Percentiles rank a stretch among this genome's conserved stretches.
These are phyloP conservation scores for Psophocarpus tetragonolobus DNA, from an alignment of 306 rosid species.

Conservation along the genomic window DNA sequence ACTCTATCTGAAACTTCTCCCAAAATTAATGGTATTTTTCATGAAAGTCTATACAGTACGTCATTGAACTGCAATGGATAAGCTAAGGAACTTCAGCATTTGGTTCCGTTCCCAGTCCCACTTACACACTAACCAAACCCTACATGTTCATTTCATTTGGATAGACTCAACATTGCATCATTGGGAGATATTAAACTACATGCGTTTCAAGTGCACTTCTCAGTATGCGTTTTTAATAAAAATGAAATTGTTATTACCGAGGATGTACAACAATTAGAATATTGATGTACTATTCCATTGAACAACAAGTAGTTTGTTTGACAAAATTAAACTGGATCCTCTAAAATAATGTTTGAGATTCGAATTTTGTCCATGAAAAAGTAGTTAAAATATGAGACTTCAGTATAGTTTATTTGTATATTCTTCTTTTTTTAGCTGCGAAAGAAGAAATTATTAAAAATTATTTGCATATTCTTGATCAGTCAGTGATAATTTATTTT, in stretches of 20 bases:
- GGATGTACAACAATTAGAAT: no score
- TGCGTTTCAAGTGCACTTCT: conserved; percentile 29
- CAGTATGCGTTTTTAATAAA: conserved; percentile 30
- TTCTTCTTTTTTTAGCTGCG: no score
- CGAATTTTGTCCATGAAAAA: no score
- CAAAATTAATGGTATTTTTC: conserved; percentile 25
- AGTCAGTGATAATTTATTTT: background rate
- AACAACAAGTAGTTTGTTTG: no score
- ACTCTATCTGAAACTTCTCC: background rate
- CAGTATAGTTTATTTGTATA: no score
- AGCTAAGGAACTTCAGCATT: conserved; percentile 6
- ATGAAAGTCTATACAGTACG: conserved; percentile 40
- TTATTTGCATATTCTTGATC: background rate
- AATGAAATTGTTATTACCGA: background rate
- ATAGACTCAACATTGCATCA: conserved; percentile 24
- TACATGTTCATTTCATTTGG: conserved; percentile 12
- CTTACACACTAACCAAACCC: conserved; percentile 25
- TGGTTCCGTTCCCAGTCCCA: conserved; percentile 20
- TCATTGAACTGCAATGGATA: conserved; percentile 28
- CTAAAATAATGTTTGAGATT: no score
- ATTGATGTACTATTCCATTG: no score
- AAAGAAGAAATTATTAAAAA: no score
- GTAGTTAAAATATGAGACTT: no score
- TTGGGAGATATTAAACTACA: conserved; percentile 26
- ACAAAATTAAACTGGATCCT: no score